phyloP scores from a whole-genome alignment of 192 early-diverging fungal species.

The Lunasporangiospora selenospora region DNA sequence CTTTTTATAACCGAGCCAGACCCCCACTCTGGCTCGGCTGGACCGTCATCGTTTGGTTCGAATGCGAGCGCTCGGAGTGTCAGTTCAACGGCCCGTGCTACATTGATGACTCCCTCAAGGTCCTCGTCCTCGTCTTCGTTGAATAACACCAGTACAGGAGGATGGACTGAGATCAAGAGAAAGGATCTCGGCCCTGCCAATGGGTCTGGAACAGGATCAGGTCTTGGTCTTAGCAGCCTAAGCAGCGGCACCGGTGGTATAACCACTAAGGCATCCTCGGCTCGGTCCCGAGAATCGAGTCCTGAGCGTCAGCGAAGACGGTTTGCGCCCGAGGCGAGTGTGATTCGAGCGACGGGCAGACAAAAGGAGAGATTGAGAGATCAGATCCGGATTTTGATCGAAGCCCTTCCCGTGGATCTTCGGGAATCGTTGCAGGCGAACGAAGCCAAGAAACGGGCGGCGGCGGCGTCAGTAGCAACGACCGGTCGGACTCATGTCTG shows the following conservation, averaged over 20 bases:
- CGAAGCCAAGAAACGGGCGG: slow-evolving; percentile 23
- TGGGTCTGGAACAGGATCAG: too few relatives aligned
- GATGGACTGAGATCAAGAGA: slow-evolving; percentile 9
- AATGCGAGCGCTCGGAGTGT: too few relatives aligned
- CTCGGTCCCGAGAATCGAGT: slow-evolving; percentile 31
- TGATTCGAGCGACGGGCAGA: slow-evolving; percentile 34
- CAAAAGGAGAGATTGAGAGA: slow-evolving; percentile 43
- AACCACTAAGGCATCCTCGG: slow-evolving; percentile 1
- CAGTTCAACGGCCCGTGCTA: neutral
- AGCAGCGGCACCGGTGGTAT: neutral
- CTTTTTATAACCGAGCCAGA: too few relatives aligned
- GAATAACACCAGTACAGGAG: too few relatives aligned
- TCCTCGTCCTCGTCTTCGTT: slow-evolving; percentile 43
- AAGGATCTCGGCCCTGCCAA: too few relatives aligned
- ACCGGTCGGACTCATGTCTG: neutral
- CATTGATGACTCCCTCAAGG: slow-evolving; percentile 22
- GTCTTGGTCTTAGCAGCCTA: too few relatives aligned
- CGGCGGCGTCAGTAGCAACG: neutral
- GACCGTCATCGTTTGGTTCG: too few relatives aligned
- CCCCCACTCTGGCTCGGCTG: too few relatives aligned
- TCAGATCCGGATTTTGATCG: slow-evolving; percentile 39
- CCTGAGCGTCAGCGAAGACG: slow-evolving; percentile 29
- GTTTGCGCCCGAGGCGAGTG: slow-evolving; percentile 46
- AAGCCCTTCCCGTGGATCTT: slow-evolving; percentile 36
- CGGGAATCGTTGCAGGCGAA: slow-evolving; percentile 35